Base-by-base conservation (phyloP, 2,329 filamentous ascomycete genomes). In the Talaromyces sp. region DNA sequence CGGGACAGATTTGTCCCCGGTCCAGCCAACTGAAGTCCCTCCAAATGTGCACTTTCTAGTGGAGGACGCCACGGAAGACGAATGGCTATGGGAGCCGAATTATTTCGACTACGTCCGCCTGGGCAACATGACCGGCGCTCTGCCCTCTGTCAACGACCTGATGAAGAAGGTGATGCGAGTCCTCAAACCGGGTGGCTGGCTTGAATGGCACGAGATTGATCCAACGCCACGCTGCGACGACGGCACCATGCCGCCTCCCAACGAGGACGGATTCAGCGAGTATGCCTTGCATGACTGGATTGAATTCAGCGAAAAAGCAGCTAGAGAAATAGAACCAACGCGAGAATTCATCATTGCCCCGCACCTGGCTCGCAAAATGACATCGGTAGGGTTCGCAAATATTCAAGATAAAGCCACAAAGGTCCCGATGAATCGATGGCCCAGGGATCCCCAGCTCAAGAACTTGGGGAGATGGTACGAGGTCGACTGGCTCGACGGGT, bases 21-120 rank as follows among this genome's bases (percentile, higher is more conserved):
- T 89, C 27, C 87, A 90, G 68, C 86, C 87, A 2, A 76, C 76
- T 4, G 78, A 83, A 54, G 86, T 91, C 0, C 89, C 89, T 0
- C 82, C 84, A 19, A 93, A 93, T 64, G 87, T 91, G 14, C 84
- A 86, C 63, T 93, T 93, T 65, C 85, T 86, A 62, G 82, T 93
- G 52, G 88, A 91, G 68, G 89, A 92, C 67, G 80, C 81, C 69
- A 80, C 82, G 3, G 84, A 86, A 68, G 77, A 80, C 1, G 82
- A 88, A 59, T 86, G 85, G 84, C 75, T 83, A 74, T 69, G 84
- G 74, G 75, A 79, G 5, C 67, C 75, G 0, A 66, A 78, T 59
- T 67, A 79, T 64, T 80, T 87, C 66, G 85, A 88, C 71, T 82
- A 82, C 62, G 80, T 89, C 60, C 86, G 87, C 71, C 80, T 83